Evolutionary conservation across 2,329 filamentous ascomycete species (phyloP).

Genomic region (Hypoxylon sp.): DNA sequence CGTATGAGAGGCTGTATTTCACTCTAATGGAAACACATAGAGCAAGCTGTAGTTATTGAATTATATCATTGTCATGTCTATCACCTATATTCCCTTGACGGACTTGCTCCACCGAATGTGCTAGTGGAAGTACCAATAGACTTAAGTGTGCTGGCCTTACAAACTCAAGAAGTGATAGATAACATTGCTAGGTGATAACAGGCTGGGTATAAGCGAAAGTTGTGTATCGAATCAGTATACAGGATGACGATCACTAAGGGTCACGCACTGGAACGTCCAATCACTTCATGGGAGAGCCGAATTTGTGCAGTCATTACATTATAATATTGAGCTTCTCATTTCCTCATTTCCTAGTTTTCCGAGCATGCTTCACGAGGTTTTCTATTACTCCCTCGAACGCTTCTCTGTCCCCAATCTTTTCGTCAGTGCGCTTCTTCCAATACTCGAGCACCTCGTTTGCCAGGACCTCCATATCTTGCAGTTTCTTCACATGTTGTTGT

Average conservation of each 20-base stretch:
- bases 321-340: conserved; percentile 62
- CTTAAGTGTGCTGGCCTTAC: background rate
- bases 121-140: background rate
- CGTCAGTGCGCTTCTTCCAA: conserved; percentile 89
- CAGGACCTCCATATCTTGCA: conserved; percentile 78
- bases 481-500: conserved; percentile 75
- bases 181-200: background rate
- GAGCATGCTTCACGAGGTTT: conserved; percentile 91
- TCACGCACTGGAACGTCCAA: background rate
- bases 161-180: background rate
- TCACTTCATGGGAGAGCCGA: background rate
- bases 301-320: conserved; percentile 17
- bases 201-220: background rate
- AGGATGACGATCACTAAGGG: background rate
- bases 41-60: background rate
- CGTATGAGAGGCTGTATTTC: background rate
- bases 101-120: background rate
- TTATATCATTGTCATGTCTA: background rate
- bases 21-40: background rate
- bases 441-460: conserved; percentile 86
- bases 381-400: conserved; percentile 97
- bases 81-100: background rate
- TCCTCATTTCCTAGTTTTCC: conserved; percentile 76
- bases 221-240: background rate
- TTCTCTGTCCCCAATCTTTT: conserved; percentile 90